Percentiles rank a stretch among this genome's conserved stretches.
phyloP scores from a whole-genome alignment of 306 rosid genomes.

The Hippophae tibetana region DNA sequence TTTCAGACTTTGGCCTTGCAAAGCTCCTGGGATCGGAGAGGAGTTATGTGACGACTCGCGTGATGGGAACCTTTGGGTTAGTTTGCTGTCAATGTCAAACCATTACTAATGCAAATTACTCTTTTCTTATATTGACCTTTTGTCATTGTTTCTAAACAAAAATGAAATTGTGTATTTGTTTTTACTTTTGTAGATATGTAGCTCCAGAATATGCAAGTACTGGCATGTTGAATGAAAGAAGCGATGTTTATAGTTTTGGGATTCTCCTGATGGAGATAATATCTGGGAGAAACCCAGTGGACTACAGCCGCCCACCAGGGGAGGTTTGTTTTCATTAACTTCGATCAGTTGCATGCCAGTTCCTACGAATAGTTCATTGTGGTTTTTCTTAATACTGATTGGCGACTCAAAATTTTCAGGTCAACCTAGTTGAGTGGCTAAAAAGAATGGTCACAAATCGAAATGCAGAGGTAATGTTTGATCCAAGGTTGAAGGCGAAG shows the following conservation, averaged over 20 bases:
- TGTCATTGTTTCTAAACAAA: background rate
- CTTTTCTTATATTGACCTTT: background rate
- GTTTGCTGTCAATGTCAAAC: slow-evolving; percentile 3
- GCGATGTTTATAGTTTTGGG: slow-evolving; percentile 54
- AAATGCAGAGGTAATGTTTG: slow-evolving; percentile 45
- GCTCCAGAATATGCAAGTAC: slow-evolving; percentile 67
- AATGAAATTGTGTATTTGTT: background rate
- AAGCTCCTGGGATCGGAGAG: slow-evolving; percentile 55
- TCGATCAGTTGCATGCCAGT: slow-evolving; percentile 1
- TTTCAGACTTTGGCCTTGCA: slow-evolving; percentile 58
- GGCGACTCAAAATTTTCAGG: slow-evolving; percentile 27
- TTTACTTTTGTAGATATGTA: slow-evolving; percentile 38
- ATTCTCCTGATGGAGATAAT: slow-evolving; percentile 56
- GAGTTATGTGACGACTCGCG: slow-evolving; percentile 58
- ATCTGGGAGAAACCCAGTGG: slow-evolving; percentile 58
- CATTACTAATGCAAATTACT: background rate
- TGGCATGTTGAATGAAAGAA: slow-evolving; percentile 60
- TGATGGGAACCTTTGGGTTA: slow-evolving; percentile 64
- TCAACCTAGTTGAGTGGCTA: slow-evolving; percentile 56
- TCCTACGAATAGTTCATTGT: background rate
- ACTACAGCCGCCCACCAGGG: slow-evolving; percentile 46
- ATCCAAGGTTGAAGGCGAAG: slow-evolving; percentile 44
- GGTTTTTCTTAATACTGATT: slow-evolving; percentile 2
- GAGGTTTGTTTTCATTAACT: slow-evolving; percentile 30
- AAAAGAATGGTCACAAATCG: slow-evolving; percentile 53